Evolutionary conservation across 2,329 filamentous ascomycete genomes (phyloP), one percentile per base, ranked within the genome.

Genomic region (Colletotrichum siamense): DNA sequence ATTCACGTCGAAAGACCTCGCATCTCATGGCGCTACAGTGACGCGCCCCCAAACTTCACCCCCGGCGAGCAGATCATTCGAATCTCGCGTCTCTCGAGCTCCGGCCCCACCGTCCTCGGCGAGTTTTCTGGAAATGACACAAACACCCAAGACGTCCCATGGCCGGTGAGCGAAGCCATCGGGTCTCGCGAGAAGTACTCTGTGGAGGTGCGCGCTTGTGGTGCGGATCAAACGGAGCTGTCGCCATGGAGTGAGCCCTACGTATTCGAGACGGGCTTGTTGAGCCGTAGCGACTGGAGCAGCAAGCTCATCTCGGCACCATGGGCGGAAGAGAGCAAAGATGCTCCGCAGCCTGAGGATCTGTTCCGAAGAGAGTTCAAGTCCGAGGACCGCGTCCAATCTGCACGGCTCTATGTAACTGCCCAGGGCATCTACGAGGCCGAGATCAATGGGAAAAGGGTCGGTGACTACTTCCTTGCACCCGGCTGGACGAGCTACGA

Each of bases 401-500:
- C 82, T 1, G 88, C 88, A 0, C 82, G 88, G 1, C 80, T 90
- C 0, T 90, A 90, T 68, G 86, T 89, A 55, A 89, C 88, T 0
- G 83, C 84, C 0, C 81, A 86, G 2, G 88, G 89, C 0, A 69
- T 90, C 1, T 90, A 89, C 69, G 83, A 87, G 55, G 87, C 86
- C 0, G 84, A 85, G 36, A 86, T 91, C 75, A 90, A 91, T 66
- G 88, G 87, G 0, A 74, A 81, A 1, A 79, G 80, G 7, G 84
- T 89, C 4, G 85, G 86, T 0, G 84, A 86, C 39, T 71, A 81
- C 6, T 83, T 86, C 6, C 81, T 91, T 44, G 87, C 89, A 24
- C 90, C 90, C 0, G 89, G 90, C 0, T 91, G 89, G 88, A 87
- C 88, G 59, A 86, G 86, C 4, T 92, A 92, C 77, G 81, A 86